phyloP scores from a whole-genome alignment of 164 flowering plant species.

The Vitis amurensis region DNA sequence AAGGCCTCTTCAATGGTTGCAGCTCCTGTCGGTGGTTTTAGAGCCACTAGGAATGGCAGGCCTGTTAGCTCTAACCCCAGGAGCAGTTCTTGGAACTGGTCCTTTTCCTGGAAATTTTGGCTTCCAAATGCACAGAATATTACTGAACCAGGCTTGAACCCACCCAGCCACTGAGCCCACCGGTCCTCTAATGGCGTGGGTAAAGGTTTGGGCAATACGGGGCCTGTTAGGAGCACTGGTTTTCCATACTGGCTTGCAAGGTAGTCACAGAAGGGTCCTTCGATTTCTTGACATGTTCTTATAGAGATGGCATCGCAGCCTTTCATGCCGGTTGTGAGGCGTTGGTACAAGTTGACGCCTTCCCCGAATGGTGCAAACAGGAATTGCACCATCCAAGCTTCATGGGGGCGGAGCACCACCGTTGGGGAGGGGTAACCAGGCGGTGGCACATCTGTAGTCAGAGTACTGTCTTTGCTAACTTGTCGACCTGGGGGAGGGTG shows the following conservation, averaged over 20 bases:
- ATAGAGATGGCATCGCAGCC: constrained; percentile 19
- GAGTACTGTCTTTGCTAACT: too few relatives aligned
- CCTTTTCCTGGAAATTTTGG: constrained; percentile 18
- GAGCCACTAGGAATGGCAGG: constrained; percentile 30
- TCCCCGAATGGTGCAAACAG: constrained; percentile 24
- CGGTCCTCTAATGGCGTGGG: constrained; percentile 1
- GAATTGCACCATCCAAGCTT: constrained; percentile 18
- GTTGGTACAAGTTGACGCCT: constrained; percentile 33
- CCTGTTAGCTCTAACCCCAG: constrained; percentile 33
- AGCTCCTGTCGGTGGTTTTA: not conserved
- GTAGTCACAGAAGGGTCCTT: constrained; percentile 25
- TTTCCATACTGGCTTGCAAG: constrained; percentile 17
- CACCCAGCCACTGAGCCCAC: constrained; percentile 12
- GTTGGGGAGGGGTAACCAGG: constrained; percentile 22
- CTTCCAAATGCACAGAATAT: constrained; percentile 43
- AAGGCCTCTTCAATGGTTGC: not conserved
- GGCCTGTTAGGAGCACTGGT: constrained; percentile 27
- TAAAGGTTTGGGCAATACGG: constrained; percentile 4
- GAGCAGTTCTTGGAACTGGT: constrained; percentile 30
- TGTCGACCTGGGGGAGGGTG: constrained; percentile 18
- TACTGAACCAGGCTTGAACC: constrained; percentile 21
- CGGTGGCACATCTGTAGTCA: too few relatives aligned
- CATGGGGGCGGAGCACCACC: constrained; percentile 21
- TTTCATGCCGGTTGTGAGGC: not conserved
- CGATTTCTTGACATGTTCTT: constrained; percentile 30